phyloP scores from a whole-genome alignment of 495 filamentous ascomycete genomes.

The Trichoderma erinaceum region DNA sequence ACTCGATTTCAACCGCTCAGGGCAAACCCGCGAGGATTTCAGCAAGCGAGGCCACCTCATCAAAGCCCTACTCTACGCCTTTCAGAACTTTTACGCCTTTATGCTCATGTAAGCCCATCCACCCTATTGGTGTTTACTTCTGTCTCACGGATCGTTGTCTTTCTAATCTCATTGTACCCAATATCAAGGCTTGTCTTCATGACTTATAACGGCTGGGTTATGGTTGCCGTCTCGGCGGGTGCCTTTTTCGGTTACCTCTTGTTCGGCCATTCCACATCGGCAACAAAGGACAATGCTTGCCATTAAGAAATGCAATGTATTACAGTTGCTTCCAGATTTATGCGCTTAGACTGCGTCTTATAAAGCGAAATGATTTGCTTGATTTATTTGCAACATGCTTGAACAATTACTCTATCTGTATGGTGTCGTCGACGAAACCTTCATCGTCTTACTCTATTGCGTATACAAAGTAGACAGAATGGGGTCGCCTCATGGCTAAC shows the following conservation, averaged over 20 bases:
- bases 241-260: constrained; percentile 82
- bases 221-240: constrained; percentile 84
- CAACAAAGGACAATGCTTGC: constrained; percentile 81
- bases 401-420: too few species aligned
- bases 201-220: constrained; percentile 98
- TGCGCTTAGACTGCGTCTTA: neutral
- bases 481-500: neutral
- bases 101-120: constrained; percentile 87
- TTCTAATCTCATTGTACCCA: too few species aligned
- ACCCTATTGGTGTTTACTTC: constrained; percentile 2
- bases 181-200: constrained; percentile 85
- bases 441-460: neutral
- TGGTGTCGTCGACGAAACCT: neutral
- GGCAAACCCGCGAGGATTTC: constrained; percentile 48
- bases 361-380: neutral
- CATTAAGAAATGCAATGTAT: constrained; percentile 48
- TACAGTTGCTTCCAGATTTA: neutral
- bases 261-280: constrained; percentile 64
- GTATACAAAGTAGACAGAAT: neutral
- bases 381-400: neutral
- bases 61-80: constrained; percentile 77
- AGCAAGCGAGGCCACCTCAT: constrained; percentile 60
- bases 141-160: neutral
- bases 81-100: constrained; percentile 97
- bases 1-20: constrained; percentile 47